phyloP scores from a whole-genome alignment of 805 yeast species.

The Candida maris region DNA sequence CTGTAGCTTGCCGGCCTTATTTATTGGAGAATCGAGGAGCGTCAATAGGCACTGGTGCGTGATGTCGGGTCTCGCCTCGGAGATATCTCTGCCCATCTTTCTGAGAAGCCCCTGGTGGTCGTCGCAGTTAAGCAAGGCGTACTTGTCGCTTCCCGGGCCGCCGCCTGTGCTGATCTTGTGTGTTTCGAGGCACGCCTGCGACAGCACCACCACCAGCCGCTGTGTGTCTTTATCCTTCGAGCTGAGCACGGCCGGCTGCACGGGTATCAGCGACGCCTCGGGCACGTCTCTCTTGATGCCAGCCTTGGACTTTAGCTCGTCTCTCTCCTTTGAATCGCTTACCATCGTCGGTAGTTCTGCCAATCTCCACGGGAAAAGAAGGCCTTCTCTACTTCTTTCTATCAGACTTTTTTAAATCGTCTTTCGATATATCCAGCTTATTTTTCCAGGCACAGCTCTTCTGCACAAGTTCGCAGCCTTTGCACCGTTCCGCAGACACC shows the following conservation, averaged over 20 bases:
- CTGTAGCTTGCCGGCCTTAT: slow-evolving; percentile 94
- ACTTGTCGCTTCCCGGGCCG: slow-evolving; percentile 83
- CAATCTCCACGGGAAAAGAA: too few relatives aligned
- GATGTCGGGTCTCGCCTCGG: slow-evolving; percentile 98
- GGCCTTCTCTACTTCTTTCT: too few relatives aligned
- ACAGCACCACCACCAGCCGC: slow-evolving; percentile 87
- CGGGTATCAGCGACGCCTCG: slow-evolving; percentile 77
- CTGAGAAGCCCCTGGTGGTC: slow-evolving; percentile 95
- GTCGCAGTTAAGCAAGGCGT: slow-evolving; percentile 91
- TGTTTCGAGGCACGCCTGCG: slow-evolving; percentile 94
- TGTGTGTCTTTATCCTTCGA: slow-evolving; percentile 85
- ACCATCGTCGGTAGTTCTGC: slow-evolving; percentile 33
- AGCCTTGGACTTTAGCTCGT: slow-evolving; percentile 31
- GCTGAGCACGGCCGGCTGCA: slow-evolving; percentile 74
- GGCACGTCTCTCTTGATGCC: slow-evolving; percentile 29
- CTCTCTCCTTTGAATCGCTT: slow-evolving; percentile 46
- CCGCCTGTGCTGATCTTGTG: slow-evolving; percentile 75
- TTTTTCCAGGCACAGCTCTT: too few relatives aligned
- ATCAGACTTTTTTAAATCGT: too few relatives aligned
- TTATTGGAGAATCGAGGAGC: slow-evolving; percentile 92
- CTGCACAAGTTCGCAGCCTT: too few relatives aligned
- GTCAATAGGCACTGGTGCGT: slow-evolving; percentile 97
- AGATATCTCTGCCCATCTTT: slow-evolving; percentile 95
- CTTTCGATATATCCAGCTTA: too few relatives aligned
- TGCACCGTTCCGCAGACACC: too few relatives aligned